Evolutionary conservation across 306 rosid genomes (phyloP), one percentile per base, ranked within the genome.

Genomic region (Psophocarpus tetragonolobus): DNA sequence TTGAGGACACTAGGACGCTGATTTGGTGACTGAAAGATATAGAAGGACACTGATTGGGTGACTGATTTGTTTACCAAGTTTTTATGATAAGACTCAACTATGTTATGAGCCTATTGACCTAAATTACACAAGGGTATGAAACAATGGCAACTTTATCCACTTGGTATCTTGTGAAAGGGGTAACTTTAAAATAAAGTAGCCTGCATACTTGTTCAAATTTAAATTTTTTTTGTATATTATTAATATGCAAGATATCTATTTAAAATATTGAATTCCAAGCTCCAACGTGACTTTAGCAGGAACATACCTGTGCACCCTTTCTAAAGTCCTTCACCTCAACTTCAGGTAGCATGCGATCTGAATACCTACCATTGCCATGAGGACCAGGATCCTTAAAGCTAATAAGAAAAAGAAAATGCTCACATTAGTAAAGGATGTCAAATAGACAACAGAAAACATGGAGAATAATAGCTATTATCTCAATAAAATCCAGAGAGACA

Each of bases 341-440:
- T 93, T 96, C 99, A 20, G 97, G 99, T 80, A 86, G 79, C 99
- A 96, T 96, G 87, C 82, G 98, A 53, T 93, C 97, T 63, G 97
- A 90, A 82, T 90, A 96, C 86, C 97, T 90, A 64, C 98, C 99
- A 75, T 91, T 93, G 73, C 98, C 99, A 73, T 93, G 96, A 3
- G 99, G 99, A 82, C 98, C 97, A 20, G 99, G 99, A 86, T 96
- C 99, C 84, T 96, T 81, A 80, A 93, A 96, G 84, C 99, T 96
- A 85, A 83, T 57, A 66, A 77, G 69, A 71, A 68, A 60, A 70
- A 32, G 18, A 23, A 67, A 82, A 57, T 36, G 15, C 47, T 58
- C 9, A 15, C 24, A 81, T 81, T 42, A 81, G 81, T 61, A 53
- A 69, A 60, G 36, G 74, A 66, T 35, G 48, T 24, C 45, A 44